Evolutionary conservation across 192 early-diverging fungal species (phyloP), one percentile per base, ranked within the genome.

Genomic region (Globomyces pollinis-pini): DNA sequence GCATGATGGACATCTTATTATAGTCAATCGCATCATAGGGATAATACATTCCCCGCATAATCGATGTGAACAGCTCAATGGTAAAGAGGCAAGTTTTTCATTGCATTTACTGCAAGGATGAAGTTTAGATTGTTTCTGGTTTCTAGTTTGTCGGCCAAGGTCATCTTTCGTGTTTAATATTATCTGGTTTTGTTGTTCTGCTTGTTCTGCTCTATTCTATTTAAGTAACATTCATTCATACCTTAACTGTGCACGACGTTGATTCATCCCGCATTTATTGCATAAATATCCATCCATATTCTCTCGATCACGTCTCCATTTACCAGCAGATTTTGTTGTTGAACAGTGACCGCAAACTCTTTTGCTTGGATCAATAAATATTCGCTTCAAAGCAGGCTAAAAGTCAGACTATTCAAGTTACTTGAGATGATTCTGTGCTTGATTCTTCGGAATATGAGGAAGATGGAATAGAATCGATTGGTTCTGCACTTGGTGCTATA

Each of bases 181-280:
- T 18, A 9, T 7, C 16, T 6, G n/a, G 13, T 15, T 9, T 9
- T 15, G 5, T 49, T 4, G 6, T 29, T 5, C 45, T 52, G 50
- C 50, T 33, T 6, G 5, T 52, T 5, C 50, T 7, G 50, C 26
- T 15, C 50, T 9, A 52, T 9, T 16, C 6, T 52, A 35, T 12
- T 9, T 21, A 8, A 21, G 15, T 49, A 15, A n/a, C n/a, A n/a
- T n/a, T n/a, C n/a, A 15, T 15, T 33, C 11, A 13, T 35, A 52
- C 50, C 50, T 7, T 28, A 52, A 7, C 50, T 52, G 50, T 4
- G 50, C 50, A 9, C 50, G 15, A 3, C 50, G 50, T 18, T 52
- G 50, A 28, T 52, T 52, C 50, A 52, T 52, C 7, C 50, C 50
- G 50, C 50, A 52, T 28, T 52, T 52, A 28, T 52, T 52, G 26